phyloP scores from a whole-genome alignment of 805 yeast species.

The Candida michaelii region DNA sequence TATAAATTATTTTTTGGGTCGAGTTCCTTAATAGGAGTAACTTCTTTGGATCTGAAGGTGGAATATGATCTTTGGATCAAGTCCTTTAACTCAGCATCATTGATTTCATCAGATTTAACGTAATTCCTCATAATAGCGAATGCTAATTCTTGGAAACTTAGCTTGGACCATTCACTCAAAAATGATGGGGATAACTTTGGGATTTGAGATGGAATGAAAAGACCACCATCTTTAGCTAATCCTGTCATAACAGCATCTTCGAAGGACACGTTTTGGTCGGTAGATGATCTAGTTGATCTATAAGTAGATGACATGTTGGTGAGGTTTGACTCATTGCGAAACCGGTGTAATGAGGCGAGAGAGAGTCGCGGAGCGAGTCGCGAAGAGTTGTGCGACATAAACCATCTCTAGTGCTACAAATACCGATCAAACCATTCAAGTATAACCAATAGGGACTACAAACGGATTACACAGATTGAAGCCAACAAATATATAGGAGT shows the following conservation, averaged over 20 bases:
- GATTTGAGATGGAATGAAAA: slow-evolving; percentile 81
- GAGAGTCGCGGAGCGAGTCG: not conserved
- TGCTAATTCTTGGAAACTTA: slow-evolving; percentile 84
- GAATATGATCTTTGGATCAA: slow-evolving; percentile 77
- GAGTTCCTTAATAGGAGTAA: slow-evolving; percentile 79
- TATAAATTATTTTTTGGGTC: slow-evolving; percentile 56
- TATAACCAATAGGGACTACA: too few species aligned
- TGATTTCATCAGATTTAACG: slow-evolving; percentile 70
- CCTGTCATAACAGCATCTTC: slow-evolving; percentile 88
- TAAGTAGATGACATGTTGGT: slow-evolving; percentile 28
- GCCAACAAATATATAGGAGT: too few species aligned
- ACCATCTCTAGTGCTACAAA: too few species aligned
- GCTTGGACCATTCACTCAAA: slow-evolving; percentile 64
- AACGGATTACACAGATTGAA: too few species aligned
- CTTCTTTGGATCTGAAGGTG: slow-evolving; percentile 83
- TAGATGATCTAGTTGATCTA: slow-evolving; percentile 75
- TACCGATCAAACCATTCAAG: too few species aligned
- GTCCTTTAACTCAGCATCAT: slow-evolving; percentile 60
- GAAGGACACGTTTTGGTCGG: slow-evolving; percentile 55
- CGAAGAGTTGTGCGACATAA: too few species aligned
- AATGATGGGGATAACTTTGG: slow-evolving; percentile 64
- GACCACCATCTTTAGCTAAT: slow-evolving; percentile 94
- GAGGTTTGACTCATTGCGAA: slow-evolving; percentile 4
- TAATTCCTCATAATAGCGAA: slow-evolving; percentile 81
- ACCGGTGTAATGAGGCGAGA: not conserved